These are phyloP conservation scores for Botrytis cinerea DNA, from an alignment of 2,329 filamentous ascomycete genomes.

Conservation along the genomic window DNA sequence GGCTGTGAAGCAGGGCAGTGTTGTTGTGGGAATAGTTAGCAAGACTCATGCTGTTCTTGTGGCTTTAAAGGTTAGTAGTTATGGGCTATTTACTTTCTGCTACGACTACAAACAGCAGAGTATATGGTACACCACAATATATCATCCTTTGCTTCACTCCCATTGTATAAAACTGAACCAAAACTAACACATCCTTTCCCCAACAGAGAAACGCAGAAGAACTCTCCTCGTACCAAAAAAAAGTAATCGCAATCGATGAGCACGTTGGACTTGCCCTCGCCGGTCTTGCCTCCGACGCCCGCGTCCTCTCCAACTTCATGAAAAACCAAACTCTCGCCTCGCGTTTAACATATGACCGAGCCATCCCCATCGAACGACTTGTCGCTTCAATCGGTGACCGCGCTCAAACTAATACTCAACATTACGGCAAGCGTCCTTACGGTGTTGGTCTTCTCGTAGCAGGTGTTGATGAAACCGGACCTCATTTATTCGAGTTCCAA, in stretches of 20 bases:
- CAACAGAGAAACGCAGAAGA: conserved; percentile 94
- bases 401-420: conserved; percentile 96
- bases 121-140: not conserved
- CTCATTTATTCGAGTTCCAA: conserved; percentile 98
- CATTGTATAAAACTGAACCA: not conserved
- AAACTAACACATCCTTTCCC: not conserved
- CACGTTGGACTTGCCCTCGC: conserved; percentile 95
- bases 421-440: conserved; percentile 95
- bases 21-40: conserved; percentile 94
- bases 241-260: conserved; percentile 94
- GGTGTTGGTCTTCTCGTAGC: conserved; percentile 91
- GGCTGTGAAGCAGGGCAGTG: conserved; percentile 98
- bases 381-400: conserved; percentile 93
- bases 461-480: conserved; percentile 89
- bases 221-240: conserved; percentile 99
- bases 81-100: not conserved
- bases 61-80: conserved; percentile 78
- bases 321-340: conserved; percentile 97
- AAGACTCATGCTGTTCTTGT: conserved; percentile 97
- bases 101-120: not conserved
- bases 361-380: conserved; percentile 86
- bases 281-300: conserved; percentile 94
- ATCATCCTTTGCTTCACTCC: too few species aligned
- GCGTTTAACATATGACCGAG: conserved; percentile 91
- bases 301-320: conserved; percentile 99